These are phyloP conservation scores for Podila epigama DNA, from an alignment of 192 early-diverging fungal genomes.

Conservation along the genomic window DNA sequence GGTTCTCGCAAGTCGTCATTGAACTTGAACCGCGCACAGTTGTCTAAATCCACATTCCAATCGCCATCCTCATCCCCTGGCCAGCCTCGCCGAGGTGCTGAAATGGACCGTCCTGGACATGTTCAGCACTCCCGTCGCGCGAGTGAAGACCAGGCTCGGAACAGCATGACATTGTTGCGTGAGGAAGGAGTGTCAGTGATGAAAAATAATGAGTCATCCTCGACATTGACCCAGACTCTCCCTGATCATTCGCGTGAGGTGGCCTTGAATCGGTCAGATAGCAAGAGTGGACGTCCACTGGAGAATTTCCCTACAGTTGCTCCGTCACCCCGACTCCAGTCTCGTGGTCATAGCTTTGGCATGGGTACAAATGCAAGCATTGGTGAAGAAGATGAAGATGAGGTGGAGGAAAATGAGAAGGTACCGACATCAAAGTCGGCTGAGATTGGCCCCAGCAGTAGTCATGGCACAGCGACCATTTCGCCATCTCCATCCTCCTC, in stretches of 20 bases:
- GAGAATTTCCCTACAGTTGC: neutral
- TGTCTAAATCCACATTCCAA: conserved; percentile 26
- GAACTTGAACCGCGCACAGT: conserved; percentile 13
- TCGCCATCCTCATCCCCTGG: conserved; percentile 25
- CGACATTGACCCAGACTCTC: too few relatives aligned
- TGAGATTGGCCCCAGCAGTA: neutral
- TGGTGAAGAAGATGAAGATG: too few relatives aligned
- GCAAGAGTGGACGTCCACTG: neutral
- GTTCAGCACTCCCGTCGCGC: neutral
- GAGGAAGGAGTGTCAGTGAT: neutral
- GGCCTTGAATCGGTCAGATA: too few relatives aligned
- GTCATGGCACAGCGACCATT: neutral
- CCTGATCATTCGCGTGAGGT: too few relatives aligned
- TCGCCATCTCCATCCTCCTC: conserved; percentile 19
- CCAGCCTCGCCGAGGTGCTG: conserved; percentile 26
- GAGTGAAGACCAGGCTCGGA: neutral
- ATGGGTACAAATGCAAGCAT: neutral
- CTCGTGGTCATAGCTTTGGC: conserved; percentile 3
- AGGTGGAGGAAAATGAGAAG: too few relatives aligned
- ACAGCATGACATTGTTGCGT: neutral
- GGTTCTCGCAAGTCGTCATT: conserved; percentile 40
- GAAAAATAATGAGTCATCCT: too few relatives aligned
- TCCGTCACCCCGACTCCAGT: conserved; percentile 1
- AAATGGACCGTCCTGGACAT: conserved; percentile 43
- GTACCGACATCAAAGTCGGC: too few relatives aligned